These are phyloP conservation scores for Pistacia integerrima DNA, from an alignment of 345 rosid species.

Conservation along the genomic window DNA sequence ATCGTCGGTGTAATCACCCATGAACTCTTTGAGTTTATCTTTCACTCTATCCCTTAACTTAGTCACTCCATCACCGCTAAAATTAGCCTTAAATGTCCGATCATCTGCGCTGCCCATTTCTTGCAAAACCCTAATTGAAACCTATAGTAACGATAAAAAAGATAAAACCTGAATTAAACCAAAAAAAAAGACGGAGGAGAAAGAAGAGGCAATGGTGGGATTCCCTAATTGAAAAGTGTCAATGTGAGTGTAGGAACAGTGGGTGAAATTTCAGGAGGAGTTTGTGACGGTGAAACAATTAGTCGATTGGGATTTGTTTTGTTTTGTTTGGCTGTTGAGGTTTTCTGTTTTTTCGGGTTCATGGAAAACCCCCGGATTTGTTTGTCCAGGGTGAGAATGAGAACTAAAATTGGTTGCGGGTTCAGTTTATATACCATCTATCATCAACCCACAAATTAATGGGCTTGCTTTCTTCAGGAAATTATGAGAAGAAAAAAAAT, in stretches of 20 bases:
- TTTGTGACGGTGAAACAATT: background rate
- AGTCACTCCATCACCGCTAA: conserved; percentile 73
- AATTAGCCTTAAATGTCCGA: conserved; percentile 67
- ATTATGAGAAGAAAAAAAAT: too few species aligned
- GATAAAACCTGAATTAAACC: background rate
- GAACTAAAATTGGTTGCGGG: background rate
- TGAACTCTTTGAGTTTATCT: conserved; percentile 87
- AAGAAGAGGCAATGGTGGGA: background rate
- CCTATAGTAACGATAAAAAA: background rate
- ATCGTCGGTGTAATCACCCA: conserved; percentile 98
- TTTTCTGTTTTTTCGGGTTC: background rate
- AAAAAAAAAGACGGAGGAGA: background rate
- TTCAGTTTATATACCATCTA: background rate
- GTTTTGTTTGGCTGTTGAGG: background rate
- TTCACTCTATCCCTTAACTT: conserved; percentile 68
- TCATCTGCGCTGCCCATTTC: conserved; percentile 78
- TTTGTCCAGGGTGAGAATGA: background rate
- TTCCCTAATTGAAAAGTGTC: background rate
- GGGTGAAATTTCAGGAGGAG: background rate
- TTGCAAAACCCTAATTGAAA: conserved; percentile 29
- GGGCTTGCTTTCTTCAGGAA: background rate
- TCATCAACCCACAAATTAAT: background rate
- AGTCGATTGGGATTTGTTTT: background rate
- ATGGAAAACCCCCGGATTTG: conserved; percentile 5
- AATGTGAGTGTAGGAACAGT: background rate